Conservation (phyloP, 192 early-diverging fungal genomes). For the Coemansia sp. region DNA sequence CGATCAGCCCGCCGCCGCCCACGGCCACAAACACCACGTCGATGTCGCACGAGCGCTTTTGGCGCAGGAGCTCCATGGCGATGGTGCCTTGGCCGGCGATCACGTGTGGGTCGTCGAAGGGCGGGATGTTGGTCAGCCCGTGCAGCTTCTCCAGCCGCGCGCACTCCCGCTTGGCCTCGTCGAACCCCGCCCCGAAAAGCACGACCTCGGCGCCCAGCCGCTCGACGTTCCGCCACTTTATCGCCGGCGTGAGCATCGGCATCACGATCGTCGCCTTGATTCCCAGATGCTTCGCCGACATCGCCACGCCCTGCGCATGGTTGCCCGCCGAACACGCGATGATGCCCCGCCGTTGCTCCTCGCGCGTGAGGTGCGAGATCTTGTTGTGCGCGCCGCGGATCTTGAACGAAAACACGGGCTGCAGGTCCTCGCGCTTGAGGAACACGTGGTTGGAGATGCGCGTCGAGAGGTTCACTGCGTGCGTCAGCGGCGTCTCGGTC, state of each 20-base stretch:
- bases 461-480: slow-evolving; percentile 77
- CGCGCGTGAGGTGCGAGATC: slow-evolving; percentile 74
- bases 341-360: slow-evolving; percentile 82
- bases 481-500: slow-evolving; percentile 84
- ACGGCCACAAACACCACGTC: slow-evolving; percentile 91
- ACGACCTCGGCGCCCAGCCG: slow-evolving; percentile 89
- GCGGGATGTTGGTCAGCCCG: slow-evolving; percentile 89
- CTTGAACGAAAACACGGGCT: slow-evolving; percentile 98
- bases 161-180: slow-evolving; percentile 90
- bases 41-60: slow-evolving; percentile 58
- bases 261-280: slow-evolving; percentile 98
- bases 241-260: slow-evolving; percentile 74
- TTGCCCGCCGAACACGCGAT: slow-evolving; percentile 98
- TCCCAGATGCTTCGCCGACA: slow-evolving; percentile 87
- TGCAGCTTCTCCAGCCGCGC: slow-evolving; percentile 64
- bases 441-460: slow-evolving; percentile 69
- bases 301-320: slow-evolving; percentile 97
- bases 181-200: slow-evolving; percentile 89
- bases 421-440: slow-evolving; percentile 96
- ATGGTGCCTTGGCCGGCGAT: slow-evolving; percentile 99
- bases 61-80: slow-evolving; percentile 80
- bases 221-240: slow-evolving; percentile 90
- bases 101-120: slow-evolving; percentile 97
- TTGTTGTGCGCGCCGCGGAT: slow-evolving; percentile 96
- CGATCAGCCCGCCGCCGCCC: slow-evolving; percentile 92